Evolutionary conservation across 441 rosid species (phyloP).

Genomic region (Raphanus hybrid): DNA sequence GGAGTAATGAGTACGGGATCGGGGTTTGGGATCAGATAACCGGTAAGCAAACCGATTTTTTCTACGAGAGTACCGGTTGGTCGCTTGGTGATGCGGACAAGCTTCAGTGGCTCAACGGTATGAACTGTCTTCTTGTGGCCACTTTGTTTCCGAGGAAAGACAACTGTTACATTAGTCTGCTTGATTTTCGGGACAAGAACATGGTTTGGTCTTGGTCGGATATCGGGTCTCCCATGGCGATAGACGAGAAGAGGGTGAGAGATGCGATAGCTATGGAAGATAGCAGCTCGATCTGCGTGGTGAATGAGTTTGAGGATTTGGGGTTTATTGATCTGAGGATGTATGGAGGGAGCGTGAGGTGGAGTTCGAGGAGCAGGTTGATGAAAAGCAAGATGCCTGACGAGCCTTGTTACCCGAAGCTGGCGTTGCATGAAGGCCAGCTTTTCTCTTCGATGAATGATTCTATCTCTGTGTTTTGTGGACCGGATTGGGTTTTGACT

Average conservation of each 20-base stretch:
- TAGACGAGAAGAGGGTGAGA: constrained; percentile 86
- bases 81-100: constrained; percentile 94
- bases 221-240: constrained; percentile 54
- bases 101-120: constrained; percentile 78
- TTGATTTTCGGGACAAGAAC: constrained; percentile 80
- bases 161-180: constrained; percentile 87
- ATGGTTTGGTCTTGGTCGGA: constrained; percentile 99
- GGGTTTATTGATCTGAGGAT: constrained; percentile 90
- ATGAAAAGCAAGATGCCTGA: constrained; percentile 87
- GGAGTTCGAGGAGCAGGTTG: constrained; percentile 90
- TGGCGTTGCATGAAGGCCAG: constrained; percentile 80
- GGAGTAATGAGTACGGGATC: constrained; percentile 91
- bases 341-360: constrained; percentile 70
- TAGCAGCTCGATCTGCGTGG: constrained; percentile 75
- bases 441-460: constrained; percentile 92
- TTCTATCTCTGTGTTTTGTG: constrained; percentile 79
- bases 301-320: constrained; percentile 90
- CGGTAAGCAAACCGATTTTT: constrained; percentile 86
- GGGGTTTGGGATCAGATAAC: constrained; percentile 98
- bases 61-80: constrained; percentile 85
- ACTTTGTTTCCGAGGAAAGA: constrained; percentile 94
- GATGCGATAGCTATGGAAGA: constrained; percentile 96
- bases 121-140: constrained; percentile 82
- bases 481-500: constrained; percentile 84
- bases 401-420: constrained; percentile 89